Evolutionary conservation across 2,329 filamentous ascomycete genomes (phyloP).

Genomic region (Chalaropsis ovoidea): DNA sequence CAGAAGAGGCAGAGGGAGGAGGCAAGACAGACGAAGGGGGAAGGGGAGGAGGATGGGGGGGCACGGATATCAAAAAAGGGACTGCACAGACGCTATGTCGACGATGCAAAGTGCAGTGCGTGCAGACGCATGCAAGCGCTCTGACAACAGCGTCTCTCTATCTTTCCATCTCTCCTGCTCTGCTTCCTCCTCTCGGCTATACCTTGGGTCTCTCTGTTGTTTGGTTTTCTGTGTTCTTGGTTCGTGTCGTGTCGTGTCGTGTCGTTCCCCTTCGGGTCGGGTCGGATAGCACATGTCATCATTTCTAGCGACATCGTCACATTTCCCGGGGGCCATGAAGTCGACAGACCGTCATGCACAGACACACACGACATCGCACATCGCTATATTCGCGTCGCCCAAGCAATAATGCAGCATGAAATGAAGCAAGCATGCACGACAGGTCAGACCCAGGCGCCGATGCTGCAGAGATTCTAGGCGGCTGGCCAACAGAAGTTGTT

Average conservation of each 20-base stretch:
- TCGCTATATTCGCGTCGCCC: conserved; percentile 7
- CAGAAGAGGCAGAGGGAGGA: background rate
- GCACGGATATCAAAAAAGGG: conserved; percentile 7
- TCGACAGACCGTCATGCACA: background rate
- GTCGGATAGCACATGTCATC: background rate
- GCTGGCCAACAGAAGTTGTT: background rate
- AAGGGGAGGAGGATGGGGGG: background rate
- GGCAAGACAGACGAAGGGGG: too few species aligned
- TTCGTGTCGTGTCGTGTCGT: background rate
- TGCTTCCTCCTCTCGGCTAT: background rate
- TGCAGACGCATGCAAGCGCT: background rate
- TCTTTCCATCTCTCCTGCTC: background rate
- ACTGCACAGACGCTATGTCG: conserved; percentile 6
- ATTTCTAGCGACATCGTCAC: background rate
- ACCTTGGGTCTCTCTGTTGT: background rate
- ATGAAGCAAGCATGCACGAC: background rate
- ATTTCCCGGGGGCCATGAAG: conserved; percentile 2
- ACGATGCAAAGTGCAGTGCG: background rate
- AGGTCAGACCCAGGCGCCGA: background rate
- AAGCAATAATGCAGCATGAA: conserved; percentile 9
- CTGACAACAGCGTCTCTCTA: background rate
- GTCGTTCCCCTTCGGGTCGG: background rate
- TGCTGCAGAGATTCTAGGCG: background rate
- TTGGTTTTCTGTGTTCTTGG: background rate
- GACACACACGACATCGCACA: background rate